Evolutionary conservation across 176 grass and related monocot genomes (phyloP), one percentile per base, ranked within the genome.

Genomic region (Cenchrus americanus): DNA sequence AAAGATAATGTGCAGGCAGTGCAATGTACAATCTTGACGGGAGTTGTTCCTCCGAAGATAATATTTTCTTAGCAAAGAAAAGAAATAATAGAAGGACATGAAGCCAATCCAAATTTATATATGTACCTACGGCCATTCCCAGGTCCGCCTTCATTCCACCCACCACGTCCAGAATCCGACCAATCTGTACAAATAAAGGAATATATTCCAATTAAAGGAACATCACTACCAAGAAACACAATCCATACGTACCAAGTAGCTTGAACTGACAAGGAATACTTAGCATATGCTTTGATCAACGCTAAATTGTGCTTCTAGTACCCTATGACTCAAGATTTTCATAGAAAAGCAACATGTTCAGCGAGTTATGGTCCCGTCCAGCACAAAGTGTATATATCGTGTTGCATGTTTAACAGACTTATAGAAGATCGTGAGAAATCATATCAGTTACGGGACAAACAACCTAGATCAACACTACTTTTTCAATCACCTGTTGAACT

Each of bases 151-250:
- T 90, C 89, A 63, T 76, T 87, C 80, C 84, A 84, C 69, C 84
- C 89, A 87, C 76, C 62, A 6, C 62, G 89, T 61, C 89, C 80
- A 76, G 76, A 90, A 76, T 87, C 80, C 43, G 53, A 58, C 80
- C 85, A 84, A 84, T 84, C 80, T 90, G 75, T 74, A 70, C 6
- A 77, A 41, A 62, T 47, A 34, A 62, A 11, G 27, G 47, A 67
- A 70, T 47, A 70, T 47, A 24, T 62, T 32, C 71, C 27, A 85
- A 17, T 19, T 51, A 79, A 83, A 73, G 43, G 44, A 19, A 62
- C 11, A 62, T 47, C 6, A 62, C 23, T 51, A 73, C 57, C 41
- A 82, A 66, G 53, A 37, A 47, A 51, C 69, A 61, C 0, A 7
- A 48, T 41, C 53, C 1, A 44, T 42, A 23, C n/a, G 8, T 22